Evolutionary conservation across 306 rosid species (phyloP).

Genomic region (Chamaecrista fasciculata): DNA sequence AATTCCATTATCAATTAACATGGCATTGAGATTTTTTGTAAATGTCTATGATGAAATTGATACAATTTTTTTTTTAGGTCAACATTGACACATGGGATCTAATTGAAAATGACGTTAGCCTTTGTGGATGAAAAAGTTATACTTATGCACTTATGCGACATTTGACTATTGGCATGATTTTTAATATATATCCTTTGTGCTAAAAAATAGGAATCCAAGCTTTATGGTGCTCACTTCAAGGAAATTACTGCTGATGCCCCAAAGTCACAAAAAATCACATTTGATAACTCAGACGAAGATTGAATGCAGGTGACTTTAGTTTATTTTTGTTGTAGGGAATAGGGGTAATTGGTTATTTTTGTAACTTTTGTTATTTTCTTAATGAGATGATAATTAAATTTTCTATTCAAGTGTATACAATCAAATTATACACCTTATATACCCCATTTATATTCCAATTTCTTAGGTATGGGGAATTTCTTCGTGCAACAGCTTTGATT

Average conservation of each 20-base stretch:
- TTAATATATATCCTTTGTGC: conserved; percentile 13
- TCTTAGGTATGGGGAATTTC: no score
- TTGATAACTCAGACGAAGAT: conserved; percentile 70
- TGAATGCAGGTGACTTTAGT: conserved; percentile 34
- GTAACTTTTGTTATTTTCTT: neutral
- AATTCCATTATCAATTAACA: no score
- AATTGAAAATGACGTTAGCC: no score
- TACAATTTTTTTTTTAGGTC: no score
- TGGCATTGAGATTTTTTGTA: no score
- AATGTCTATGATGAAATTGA: no score
- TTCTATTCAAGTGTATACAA: neutral
- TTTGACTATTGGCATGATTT: conserved; percentile 5
- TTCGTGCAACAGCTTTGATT: no score
- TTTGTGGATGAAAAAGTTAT: no score
- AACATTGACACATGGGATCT: no score
- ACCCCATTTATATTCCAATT: neutral
- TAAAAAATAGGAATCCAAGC: conserved; percentile 76
- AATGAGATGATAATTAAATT: neutral
- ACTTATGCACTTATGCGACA: no score
- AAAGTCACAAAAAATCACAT: conserved; percentile 73
- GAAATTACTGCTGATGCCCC: conserved; percentile 81
- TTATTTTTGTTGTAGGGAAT: conserved; percentile 16
- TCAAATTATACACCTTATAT: neutral
- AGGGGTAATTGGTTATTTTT: conserved; percentile 6
- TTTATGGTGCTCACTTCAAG: conserved; percentile 89